Evolutionary conservation across 1,284 basidiomycete species (phyloP).

Genomic region (Caloboletus firmus): DNA sequence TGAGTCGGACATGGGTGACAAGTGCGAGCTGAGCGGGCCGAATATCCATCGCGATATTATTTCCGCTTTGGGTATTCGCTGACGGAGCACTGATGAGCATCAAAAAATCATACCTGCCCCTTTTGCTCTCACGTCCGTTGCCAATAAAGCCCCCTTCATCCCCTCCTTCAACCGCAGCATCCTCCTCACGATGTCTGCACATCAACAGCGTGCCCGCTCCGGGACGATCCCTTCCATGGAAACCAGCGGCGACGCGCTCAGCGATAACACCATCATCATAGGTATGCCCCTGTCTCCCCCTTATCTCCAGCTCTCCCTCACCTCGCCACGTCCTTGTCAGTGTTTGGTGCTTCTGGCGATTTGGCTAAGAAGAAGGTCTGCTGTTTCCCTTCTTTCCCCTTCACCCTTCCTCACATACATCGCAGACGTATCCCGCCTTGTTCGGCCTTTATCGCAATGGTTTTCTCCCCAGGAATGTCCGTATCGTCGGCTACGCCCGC

Average conservation of each 20-base stretch:
- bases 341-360: conserved; percentile 96
- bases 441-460: conserved; percentile 83
- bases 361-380: conserved; percentile 97
- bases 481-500: conserved; percentile 93
- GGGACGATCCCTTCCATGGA: conserved; percentile 89
- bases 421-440: conserved; percentile 89
- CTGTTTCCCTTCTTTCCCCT: conserved; percentile 4
- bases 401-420: conserved; percentile 14
- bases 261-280: conserved; percentile 85
- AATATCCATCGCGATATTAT: background rate
- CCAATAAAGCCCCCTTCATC: conserved; percentile 23
- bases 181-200: conserved; percentile 39
- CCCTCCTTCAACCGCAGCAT: background rate
- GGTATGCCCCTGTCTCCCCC: conserved; percentile 48
- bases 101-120: background rate
- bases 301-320: conserved; percentile 15
- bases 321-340: conserved; percentile 43
- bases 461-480: conserved; percentile 79
- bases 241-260: conserved; percentile 67
- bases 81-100: too few species aligned
- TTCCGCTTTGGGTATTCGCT: conserved; percentile 14
- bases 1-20: conserved; percentile 24
- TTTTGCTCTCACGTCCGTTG: conserved; percentile 27
- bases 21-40: conserved; percentile 22
- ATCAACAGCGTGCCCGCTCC: conserved; percentile 54